These are phyloP conservation scores for Tricholoma sp. DNA, from an alignment of 768 basidiomycete species.

Conservation along the genomic window DNA sequence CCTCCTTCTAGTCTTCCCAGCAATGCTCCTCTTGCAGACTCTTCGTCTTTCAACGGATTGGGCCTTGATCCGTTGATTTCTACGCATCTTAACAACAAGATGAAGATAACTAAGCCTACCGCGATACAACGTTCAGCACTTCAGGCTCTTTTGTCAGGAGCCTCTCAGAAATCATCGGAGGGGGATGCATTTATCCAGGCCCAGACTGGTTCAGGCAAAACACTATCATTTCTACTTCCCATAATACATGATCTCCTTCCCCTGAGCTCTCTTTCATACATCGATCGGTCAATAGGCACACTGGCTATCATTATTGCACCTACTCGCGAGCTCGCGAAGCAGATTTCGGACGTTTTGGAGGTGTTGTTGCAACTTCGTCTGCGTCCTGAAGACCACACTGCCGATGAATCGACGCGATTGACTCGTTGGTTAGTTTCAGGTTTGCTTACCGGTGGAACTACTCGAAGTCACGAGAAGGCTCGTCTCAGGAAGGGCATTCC, in stretches of 20 bases:
- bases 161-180: conserved; percentile 30
- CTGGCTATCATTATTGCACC: conserved; percentile 93
- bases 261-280: conserved; percentile 83
- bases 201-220: conserved; percentile 97
- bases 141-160: conserved; percentile 36
- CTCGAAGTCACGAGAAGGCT: conserved; percentile 92
- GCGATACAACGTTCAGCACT: conserved; percentile 85
- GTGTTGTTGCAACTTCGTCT: conserved; percentile 72
- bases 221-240: conserved; percentile 87
- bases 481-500: conserved; percentile 91
- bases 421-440: conserved; percentile 95
- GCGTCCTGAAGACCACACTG: conserved; percentile 49
- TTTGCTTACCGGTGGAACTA: conserved; percentile 90
- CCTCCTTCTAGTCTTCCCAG: conserved; percentile 47
- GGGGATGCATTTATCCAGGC: conserved; percentile 92
- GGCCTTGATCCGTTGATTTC: conserved; percentile 80
- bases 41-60: conserved; percentile 76
- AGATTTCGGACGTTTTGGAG: conserved; percentile 95
- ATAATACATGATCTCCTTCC: conserved; percentile 94
- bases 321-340: conserved; percentile 93
- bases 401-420: conserved; percentile 43
- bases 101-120: conserved; percentile 82
- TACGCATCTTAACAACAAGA: conserved; percentile 72
- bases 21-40: conserved; percentile 75
- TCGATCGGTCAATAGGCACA: conserved; percentile 92